A percentile compares a stretch with the other conserved stretches of the same genome.
Evolutionary conservation across 106 monocot species (phyloP).

Genomic region (Xerophyta viscosa): DNA sequence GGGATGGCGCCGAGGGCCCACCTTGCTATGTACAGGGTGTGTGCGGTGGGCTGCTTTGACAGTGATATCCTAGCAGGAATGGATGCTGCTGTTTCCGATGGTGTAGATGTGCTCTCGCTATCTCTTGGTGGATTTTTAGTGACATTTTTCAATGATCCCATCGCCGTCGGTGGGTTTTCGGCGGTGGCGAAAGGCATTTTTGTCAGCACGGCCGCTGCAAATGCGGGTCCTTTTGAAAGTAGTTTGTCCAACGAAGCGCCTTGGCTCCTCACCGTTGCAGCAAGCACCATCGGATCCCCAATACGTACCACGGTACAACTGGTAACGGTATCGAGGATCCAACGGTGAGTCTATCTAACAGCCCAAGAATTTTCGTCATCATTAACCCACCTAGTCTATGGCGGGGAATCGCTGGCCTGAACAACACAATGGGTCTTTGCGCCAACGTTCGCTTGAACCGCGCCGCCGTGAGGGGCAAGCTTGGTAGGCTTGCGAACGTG

Average conservation of each 20-base stretch:
- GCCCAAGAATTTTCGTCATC: too few species aligned
- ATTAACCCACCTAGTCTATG: too few species aligned
- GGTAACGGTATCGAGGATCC: not conserved
- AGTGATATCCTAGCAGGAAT: too few species aligned
- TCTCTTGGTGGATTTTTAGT: not conserved
- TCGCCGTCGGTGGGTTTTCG: conserved; percentile 12
- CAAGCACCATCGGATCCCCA: conserved; percentile 9
- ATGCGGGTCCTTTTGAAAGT: conserved; percentile 7
- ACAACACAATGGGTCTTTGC: too few species aligned
- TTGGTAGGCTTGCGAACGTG: conserved; percentile 2
- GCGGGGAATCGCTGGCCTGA: not conserved
- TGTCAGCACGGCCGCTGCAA: conserved; percentile 14
- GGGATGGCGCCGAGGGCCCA: conserved; percentile 21
- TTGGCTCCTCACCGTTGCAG: conserved; percentile 14
- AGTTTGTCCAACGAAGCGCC: too few species aligned
- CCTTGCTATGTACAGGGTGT: conserved; percentile 17
- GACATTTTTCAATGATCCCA: not conserved
- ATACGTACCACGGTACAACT: conserved; percentile 7
- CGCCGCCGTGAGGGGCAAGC: conserved; percentile 1
- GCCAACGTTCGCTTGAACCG: not conserved
- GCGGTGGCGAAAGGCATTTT: conserved; percentile 10
- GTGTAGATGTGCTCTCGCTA: conserved; percentile 19
- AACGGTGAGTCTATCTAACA: conserved; percentile 2
- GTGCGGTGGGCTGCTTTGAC: not conserved
- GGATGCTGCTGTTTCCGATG: too few species aligned